phyloP scores from a whole-genome alignment of 1,284 basidiomycete species.

The Cutaneotrichosporon arboriforme region DNA sequence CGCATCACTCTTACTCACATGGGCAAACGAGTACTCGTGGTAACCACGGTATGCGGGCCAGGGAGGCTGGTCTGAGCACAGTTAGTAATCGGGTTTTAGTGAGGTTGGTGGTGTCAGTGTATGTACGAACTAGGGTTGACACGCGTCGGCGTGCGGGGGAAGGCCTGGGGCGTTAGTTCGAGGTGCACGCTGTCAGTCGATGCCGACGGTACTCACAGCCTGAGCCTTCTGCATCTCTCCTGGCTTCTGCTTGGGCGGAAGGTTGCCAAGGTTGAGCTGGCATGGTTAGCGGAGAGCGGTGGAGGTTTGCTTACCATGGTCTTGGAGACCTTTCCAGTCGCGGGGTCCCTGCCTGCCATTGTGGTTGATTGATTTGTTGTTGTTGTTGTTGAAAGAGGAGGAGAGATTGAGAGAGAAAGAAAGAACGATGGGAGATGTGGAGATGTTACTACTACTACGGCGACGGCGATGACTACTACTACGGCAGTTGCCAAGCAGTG shows the following conservation, averaged over 20 bases:
- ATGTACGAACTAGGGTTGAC: constrained; percentile 49
- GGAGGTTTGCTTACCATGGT: constrained; percentile 30
- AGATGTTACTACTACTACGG: too few relatives aligned
- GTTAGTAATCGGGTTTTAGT: constrained; percentile 7
- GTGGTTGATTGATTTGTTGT: not conserved
- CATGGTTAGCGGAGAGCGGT: not conserved
- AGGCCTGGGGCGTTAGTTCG: not conserved
- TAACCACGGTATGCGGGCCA: constrained; percentile 95
- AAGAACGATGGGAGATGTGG: not conserved
- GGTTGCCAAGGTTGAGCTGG: constrained; percentile 46
- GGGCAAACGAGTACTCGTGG: constrained; percentile 91
- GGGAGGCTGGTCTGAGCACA: constrained; percentile 69
- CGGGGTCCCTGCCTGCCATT: constrained; percentile 26
- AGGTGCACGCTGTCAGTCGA: not conserved
- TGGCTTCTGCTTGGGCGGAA: constrained; percentile 46
- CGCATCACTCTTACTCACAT: constrained; percentile 49
- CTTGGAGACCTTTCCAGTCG: constrained; percentile 39
- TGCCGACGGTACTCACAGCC: constrained; percentile 26
- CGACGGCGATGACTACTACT: too few relatives aligned
- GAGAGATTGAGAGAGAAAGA: not conserved
- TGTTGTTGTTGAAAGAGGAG: not conserved
- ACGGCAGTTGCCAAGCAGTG: too few relatives aligned
- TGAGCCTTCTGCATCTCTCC: constrained; percentile 37
- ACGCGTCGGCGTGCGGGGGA: constrained; percentile 51
- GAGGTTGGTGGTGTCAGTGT: too few relatives aligned